Evolutionary conservation across 768 basidiomycete species (phyloP).

Genomic region (Pleurotus tuoliensis): DNA sequence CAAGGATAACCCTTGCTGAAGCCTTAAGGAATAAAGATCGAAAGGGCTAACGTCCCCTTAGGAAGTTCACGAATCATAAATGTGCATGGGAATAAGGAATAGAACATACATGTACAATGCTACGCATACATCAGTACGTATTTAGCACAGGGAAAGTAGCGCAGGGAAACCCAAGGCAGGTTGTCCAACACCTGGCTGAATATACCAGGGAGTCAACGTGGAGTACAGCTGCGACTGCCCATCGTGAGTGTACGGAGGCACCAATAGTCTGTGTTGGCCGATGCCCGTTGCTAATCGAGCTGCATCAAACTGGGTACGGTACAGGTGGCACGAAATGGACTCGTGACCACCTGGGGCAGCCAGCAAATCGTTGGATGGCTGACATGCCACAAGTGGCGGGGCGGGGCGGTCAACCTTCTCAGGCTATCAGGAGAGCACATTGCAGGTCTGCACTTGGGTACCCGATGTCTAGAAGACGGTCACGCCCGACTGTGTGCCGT

Average conservation of each 20-base stretch:
- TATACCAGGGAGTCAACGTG: background rate
- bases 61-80: background rate
- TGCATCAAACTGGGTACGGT: background rate
- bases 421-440: background rate
- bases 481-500: slow-evolving; percentile 80
- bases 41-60: no score
- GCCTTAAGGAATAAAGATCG: no score
- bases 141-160: background rate
- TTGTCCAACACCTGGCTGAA: slow-evolving; percentile 5
- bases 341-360: background rate
- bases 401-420: background rate
- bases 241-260: background rate
- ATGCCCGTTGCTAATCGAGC: background rate
- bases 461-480: slow-evolving; percentile 68
- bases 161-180: background rate
- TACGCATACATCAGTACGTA: slow-evolving; percentile 3
- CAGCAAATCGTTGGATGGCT: no score
- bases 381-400: no score
- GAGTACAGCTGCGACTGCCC: background rate
- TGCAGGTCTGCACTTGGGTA: background rate
- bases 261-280: background rate
- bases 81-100: background rate
- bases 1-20: no score
- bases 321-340: background rate
- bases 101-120: slow-evolving; percentile 1